Base-by-base conservation (phyloP, 805 yeast genomes). In the Sugiyamaella chiloensis region DNA sequence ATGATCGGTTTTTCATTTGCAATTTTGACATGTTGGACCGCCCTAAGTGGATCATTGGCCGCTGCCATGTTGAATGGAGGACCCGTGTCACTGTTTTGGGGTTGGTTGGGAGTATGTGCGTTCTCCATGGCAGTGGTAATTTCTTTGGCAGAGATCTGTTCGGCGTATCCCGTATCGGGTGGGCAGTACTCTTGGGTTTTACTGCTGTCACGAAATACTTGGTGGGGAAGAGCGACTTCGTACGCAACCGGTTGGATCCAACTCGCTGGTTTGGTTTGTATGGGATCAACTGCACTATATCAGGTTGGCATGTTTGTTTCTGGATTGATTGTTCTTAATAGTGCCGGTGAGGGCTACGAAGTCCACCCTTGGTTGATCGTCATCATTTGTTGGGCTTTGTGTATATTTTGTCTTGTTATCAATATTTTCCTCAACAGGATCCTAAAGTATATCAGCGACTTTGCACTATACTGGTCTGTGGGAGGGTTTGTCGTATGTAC, bases 151-250 rank as follows among this genome's bases (percentile, higher is more conserved):
- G 88, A 83, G 57, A 69, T 82, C 19, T 75, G 84, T 12, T 72
- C 78, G 24, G 83, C 84, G 2, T 78, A 75, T 61, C 88, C 88
- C 24, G 81, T 83, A 8, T 71, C 83, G 14, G 79, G 85, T 17
- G 88, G 88, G 37, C 75, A 83, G 12, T 85, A 85, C 42, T 81
- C 81, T 51, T 85, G 87, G 50, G 81, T 81, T 1, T 73, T 79
- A n/a, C 53, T 58, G 41, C 48, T 62, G 24, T 56, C 58, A 5
- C n/a, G 26, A 27, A 44, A 43, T 12, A 54, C 48, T 2, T 37
- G 35, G 29, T 54, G 53, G 51, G 54, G 56, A 6, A 39, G 44
- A 29, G 52, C 46, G 11, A 34, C 47, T 9, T 52, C 55, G 12
- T 53, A 44, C 26, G 36, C 42, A 16, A 52, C 55, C 8, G 57